A percentile compares a stretch with the other conserved stretches of the same genome.
Conservation (phyloP, 2,329 filamentous ascomycete species). For the Aspergillus bombycis region DNA sequence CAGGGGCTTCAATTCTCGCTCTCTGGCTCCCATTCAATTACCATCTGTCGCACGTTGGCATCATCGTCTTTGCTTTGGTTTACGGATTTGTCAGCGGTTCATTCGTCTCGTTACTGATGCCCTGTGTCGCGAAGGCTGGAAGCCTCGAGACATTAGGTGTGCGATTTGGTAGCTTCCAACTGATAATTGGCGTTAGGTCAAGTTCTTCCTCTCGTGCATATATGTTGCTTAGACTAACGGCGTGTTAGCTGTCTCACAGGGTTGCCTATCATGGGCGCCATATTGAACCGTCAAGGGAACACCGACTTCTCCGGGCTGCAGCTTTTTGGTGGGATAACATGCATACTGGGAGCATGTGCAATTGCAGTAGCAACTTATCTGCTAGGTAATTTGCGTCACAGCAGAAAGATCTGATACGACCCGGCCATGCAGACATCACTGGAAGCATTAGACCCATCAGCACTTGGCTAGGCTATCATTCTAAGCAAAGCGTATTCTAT, state of each 20-base stretch:
- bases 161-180: conserved; percentile 36
- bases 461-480: background rate
- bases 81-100: conserved; percentile 36
- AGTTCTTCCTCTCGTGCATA: background rate
- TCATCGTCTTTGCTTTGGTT: conserved; percentile 31
- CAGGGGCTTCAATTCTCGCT: conserved; percentile 23
- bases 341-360: background rate
- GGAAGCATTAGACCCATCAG: too few species aligned
- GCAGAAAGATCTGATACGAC: background rate
- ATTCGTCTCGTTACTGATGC: conserved; percentile 34
- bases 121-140: too few species aligned
- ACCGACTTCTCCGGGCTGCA: conserved; percentile 30
- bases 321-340: conserved; percentile 21
- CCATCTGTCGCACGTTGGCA: conserved; percentile 28
- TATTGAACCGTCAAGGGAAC: conserved; percentile 23
- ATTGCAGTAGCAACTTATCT: background rate
- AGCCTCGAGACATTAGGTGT: conserved; percentile 39
- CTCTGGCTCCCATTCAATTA: conserved; percentile 37
- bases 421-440: background rate
- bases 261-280: conserved; percentile 33
- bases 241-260: conserved; percentile 23
- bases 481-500: background rate
- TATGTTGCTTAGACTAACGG: background rate
- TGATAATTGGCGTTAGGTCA: conserved; percentile 26
- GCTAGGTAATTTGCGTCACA: background rate